A percentile compares a stretch with the other conserved stretches of the same genome.
Evolutionary conservation across 2,329 filamentous ascomycete genomes (phyloP).

Genomic region (Dendryphion nanum): DNA sequence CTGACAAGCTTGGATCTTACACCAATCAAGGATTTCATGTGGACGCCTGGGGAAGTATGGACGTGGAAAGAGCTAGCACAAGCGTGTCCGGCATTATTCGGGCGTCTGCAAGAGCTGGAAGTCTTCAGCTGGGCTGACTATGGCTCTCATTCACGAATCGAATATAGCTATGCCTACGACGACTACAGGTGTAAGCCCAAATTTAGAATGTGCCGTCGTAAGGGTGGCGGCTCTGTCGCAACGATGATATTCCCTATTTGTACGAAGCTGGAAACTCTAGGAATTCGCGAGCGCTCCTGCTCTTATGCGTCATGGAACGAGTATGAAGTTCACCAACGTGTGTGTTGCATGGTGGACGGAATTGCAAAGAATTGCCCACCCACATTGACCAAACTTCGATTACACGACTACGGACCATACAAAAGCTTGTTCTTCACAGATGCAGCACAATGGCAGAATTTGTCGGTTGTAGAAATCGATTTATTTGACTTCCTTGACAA

Average conservation of each 20-base stretch:
- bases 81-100: constrained; percentile 31
- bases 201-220: constrained; percentile 33
- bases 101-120: constrained; percentile 31
- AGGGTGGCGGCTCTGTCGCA: constrained; percentile 34
- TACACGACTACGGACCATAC: constrained; percentile 37
- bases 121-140: constrained; percentile 40
- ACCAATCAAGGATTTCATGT: constrained; percentile 39
- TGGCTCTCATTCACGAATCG: constrained; percentile 34
- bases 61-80: constrained; percentile 34
- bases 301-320: constrained; percentile 39
- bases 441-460: constrained; percentile 26
- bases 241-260: constrained; percentile 33
- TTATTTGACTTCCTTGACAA: constrained; percentile 37
- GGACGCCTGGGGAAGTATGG: constrained; percentile 38
- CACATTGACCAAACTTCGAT: constrained; percentile 30
- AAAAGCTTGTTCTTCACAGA: constrained; percentile 34
- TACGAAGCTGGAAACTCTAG: constrained; percentile 29
- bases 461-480: constrained; percentile 32
- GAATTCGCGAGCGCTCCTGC: constrained; percentile 32
- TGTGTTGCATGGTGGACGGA: constrained; percentile 36
- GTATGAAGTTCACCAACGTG: constrained; percentile 38
- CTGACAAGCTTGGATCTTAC: constrained; percentile 33
- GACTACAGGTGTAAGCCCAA: constrained; percentile 37
- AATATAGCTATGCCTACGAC: constrained; percentile 37
- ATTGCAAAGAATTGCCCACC: constrained; percentile 29